Evolutionary conservation across 441 rosid species (phyloP).

Genomic region (Mallotus japonicus): DNA sequence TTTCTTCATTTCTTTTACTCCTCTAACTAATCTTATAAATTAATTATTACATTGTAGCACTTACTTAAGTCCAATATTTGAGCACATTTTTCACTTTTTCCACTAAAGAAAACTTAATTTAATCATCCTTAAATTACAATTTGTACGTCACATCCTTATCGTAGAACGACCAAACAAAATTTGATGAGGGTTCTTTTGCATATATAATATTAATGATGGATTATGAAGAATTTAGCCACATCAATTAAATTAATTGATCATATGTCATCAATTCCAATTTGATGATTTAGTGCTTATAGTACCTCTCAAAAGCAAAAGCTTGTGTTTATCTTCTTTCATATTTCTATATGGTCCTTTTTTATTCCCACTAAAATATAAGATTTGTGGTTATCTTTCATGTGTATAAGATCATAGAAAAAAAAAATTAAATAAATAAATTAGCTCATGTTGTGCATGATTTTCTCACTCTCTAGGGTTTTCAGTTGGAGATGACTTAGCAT

Average conservation of each 20-base stretch:
- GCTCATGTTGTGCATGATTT: slow-evolving; percentile 18
- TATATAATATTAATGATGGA: background rate
- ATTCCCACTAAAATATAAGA: slow-evolving; percentile 17
- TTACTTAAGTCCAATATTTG: background rate
- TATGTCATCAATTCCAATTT: slow-evolving; percentile 21
- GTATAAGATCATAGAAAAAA: background rate
- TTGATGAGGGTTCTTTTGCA: slow-evolving; percentile 3
- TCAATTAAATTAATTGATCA: background rate
- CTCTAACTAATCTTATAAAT: too few species aligned
- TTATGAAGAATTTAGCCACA: background rate
- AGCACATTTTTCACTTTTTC: background rate
- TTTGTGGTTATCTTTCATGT: slow-evolving; percentile 27
- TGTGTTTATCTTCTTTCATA: slow-evolving; percentile 22
- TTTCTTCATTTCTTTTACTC: background rate
- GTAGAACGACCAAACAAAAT: slow-evolving; percentile 24
- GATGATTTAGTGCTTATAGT: slow-evolving; percentile 13
- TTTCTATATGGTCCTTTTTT: background rate
- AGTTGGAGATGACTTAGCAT: slow-evolving; percentile 33
- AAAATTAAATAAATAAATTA: background rate
- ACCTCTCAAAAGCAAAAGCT: slow-evolving; percentile 25
- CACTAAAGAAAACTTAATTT: background rate
- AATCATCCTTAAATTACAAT: background rate
- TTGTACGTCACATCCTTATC: slow-evolving; percentile 27
- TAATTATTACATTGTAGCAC: background rate
- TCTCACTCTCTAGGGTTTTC: slow-evolving; percentile 30